Percentiles rank a stretch among this genome's conserved stretches.
phyloP scores from a whole-genome alignment of 108 stramenopile species.

The Nitzschia putrida region DNA sequence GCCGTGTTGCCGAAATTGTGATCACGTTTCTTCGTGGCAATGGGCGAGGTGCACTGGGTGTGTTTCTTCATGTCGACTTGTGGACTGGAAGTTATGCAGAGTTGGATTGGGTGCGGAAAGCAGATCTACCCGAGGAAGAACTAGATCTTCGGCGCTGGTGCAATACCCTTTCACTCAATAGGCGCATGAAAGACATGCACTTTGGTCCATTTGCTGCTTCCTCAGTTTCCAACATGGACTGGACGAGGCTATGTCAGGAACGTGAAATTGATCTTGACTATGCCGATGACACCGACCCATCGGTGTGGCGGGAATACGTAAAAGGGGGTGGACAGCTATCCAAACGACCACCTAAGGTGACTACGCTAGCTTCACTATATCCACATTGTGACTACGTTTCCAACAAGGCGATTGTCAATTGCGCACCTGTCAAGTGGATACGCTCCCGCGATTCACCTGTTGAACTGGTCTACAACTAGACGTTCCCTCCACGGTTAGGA shows the following conservation, averaged over 20 bases:
- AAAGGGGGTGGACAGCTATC: background rate
- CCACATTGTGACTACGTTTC: slow-evolving; percentile 58
- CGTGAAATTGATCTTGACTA: slow-evolving; percentile 50
- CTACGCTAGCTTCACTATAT: slow-evolving; percentile 64
- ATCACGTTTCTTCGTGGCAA: slow-evolving; percentile 45
- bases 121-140: slow-evolving; percentile 14
- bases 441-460: slow-evolving; percentile 45
- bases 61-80: slow-evolving; percentile 55
- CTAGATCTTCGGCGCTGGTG: slow-evolving; percentile 52
- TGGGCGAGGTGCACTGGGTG: slow-evolving; percentile 54
- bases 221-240: slow-evolving; percentile 15
- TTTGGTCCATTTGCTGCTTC: slow-evolving; percentile 56
- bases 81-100: slow-evolving; percentile 56
- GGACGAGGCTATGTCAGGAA: slow-evolving; percentile 41
- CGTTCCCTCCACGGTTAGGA: too few species aligned
- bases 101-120: slow-evolving; percentile 61
- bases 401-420: slow-evolving; percentile 59
- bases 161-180: slow-evolving; percentile 55
- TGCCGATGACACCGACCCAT: slow-evolving; percentile 50
- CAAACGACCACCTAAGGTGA: slow-evolving; percentile 44
- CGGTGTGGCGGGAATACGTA: slow-evolving; percentile 50
- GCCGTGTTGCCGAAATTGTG: slow-evolving; percentile 46
- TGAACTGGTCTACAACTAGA: slow-evolving; percentile 48
- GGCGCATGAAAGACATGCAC: slow-evolving; percentile 54
- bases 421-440: slow-evolving; percentile 54